These are phyloP conservation scores for Mycena indigotica DNA, from an alignment of 768 basidiomycete species.

Conservation along the genomic window DNA sequence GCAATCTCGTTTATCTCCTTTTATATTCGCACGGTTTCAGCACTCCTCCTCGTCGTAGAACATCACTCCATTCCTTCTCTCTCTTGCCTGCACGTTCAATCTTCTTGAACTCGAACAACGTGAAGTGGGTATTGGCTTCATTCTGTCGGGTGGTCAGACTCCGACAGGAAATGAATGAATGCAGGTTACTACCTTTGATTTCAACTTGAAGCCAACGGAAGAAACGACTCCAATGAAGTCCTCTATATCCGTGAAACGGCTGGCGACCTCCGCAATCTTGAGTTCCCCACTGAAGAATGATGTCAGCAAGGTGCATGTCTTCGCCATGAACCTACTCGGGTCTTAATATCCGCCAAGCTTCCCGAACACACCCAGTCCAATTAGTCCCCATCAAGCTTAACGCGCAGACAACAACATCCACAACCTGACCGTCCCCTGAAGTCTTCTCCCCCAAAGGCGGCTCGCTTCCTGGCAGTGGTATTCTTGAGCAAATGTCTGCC, in stretches of 20 bases:
- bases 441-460: constrained; percentile 39
- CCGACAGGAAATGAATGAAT: too few relatives aligned
- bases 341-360: constrained; percentile 87
- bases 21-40: constrained; percentile 95
- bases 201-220: constrained; percentile 73
- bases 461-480: constrained; percentile 87
- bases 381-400: constrained; percentile 97
- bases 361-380: constrained; percentile 88
- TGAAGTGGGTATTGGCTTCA: constrained; percentile 81
- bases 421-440: constrained; percentile 69
- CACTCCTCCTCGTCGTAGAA: constrained; percentile 54
- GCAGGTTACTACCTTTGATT: constrained; percentile 71
- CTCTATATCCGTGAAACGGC: constrained; percentile 71
- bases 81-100: constrained; percentile 45
- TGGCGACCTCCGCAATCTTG: constrained; percentile 87
- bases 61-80: constrained; percentile 60
- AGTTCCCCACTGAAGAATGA: constrained; percentile 70
- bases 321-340: constrained; percentile 56
- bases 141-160: constrained; percentile 51
- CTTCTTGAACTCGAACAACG: constrained; percentile 80
- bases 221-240: constrained; percentile 65
- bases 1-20: constrained; percentile 51
- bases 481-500: constrained; percentile 80
- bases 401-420: constrained; percentile 91
- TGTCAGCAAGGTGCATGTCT: constrained; percentile 9